Conservation (phyloP, 352 stramenopile species). For the Peronosclerospora sorghi region DNA sequence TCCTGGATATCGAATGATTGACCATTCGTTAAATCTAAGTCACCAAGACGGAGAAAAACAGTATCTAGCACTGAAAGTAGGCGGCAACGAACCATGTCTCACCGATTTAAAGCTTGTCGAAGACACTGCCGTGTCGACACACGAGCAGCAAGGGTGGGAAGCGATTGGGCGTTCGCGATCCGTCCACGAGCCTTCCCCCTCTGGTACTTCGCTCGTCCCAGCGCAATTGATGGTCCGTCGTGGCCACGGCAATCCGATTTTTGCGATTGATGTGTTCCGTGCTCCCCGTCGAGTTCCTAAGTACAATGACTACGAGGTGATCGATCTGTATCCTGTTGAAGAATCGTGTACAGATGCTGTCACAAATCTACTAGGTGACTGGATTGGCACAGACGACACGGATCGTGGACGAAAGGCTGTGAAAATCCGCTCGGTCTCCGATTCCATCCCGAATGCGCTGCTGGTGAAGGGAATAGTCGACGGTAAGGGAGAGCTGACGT, state of each 20-base stretch:
- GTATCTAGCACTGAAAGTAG: slow-evolving; percentile 76
- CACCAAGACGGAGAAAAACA: slow-evolving; percentile 61
- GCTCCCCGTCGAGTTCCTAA: slow-evolving; percentile 73
- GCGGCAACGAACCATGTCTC: slow-evolving; percentile 67
- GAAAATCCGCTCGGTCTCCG: slow-evolving; percentile 51
- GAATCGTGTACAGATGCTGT: slow-evolving; percentile 5
- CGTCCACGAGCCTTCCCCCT: slow-evolving; percentile 1
- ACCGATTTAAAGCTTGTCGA: slow-evolving; percentile 66
- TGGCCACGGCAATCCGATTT: slow-evolving; percentile 80
- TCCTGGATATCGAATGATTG: slow-evolving; percentile 74
- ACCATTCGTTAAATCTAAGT: slow-evolving; percentile 62
- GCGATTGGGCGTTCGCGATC: slow-evolving; percentile 38
- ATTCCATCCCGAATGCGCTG: slow-evolving; percentile 34
- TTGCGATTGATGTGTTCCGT: slow-evolving; percentile 79
- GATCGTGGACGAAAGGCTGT: slow-evolving; percentile 55
- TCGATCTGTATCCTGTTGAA: slow-evolving; percentile 41
- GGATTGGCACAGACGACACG: slow-evolving; percentile 64
- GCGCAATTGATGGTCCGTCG: slow-evolving; percentile 60
- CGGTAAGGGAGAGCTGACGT: slow-evolving; percentile 60
- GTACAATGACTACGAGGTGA: slow-evolving; percentile 85
- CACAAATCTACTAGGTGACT: slow-evolving; percentile 44
- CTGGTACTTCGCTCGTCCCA: slow-evolving; percentile 8
- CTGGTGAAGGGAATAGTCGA: slow-evolving; percentile 56
- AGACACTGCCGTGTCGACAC: slow-evolving; percentile 26
- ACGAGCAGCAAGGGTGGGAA: slow-evolving; percentile 52